Conservation (phyloP, 192 early-diverging fungal species). For the Backusella liffmaniae region DNA sequence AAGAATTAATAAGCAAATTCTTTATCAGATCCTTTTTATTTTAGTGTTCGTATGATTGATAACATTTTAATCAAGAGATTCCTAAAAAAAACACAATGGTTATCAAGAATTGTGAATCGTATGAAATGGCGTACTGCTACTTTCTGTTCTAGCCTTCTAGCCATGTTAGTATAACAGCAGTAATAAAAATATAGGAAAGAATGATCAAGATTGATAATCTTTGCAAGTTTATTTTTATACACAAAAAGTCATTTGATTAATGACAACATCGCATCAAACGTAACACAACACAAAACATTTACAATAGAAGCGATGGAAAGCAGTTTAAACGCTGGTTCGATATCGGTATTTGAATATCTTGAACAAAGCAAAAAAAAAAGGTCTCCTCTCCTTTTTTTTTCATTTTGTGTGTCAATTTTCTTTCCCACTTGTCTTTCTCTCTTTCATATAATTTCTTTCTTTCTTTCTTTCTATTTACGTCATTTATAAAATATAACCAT, state of each 20-base stretch:
- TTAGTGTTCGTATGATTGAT: not conserved
- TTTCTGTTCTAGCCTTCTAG: not conserved
- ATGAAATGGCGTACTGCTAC: not conserved
- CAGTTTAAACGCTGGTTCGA: not conserved
- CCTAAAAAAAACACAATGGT: not conserved
- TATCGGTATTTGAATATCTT: not conserved
- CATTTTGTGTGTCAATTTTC: not conserved
- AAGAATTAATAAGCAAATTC: not conserved
- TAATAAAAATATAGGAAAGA: no score
- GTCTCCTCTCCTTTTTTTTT: not conserved
- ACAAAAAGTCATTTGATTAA: not conserved
- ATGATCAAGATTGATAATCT: not conserved
- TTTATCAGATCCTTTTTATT: constrained; percentile 2
- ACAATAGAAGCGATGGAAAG: not conserved
- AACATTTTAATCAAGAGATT: not conserved
- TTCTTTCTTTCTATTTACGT: not conserved
- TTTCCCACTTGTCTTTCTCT: not conserved
- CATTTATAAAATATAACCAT: not conserved
- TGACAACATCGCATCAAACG: not conserved
- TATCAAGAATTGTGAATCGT: not conserved
- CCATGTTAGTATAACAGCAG: no score
- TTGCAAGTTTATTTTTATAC: not conserved
- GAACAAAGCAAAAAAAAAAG: not conserved
- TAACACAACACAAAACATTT: not conserved
- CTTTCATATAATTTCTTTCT: not conserved